Evolutionary conservation across 139 green algal genomes (phyloP), one percentile per base, ranked within the genome.

Genomic region (Coccomyxa sp.): DNA sequence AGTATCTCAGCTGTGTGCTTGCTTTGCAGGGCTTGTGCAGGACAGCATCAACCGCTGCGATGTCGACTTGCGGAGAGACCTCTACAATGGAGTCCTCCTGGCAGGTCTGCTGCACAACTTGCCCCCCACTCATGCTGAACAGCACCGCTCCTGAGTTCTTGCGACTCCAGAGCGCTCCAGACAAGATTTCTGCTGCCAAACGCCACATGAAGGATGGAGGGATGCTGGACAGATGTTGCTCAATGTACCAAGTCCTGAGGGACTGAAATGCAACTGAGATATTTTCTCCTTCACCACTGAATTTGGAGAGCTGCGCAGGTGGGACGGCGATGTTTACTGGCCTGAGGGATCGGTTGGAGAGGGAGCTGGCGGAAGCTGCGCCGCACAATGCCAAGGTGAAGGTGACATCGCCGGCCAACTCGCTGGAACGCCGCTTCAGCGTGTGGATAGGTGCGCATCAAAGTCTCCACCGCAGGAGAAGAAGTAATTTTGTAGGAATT

Each of bases 41-140:
- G 93, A 97, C 16, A 88, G 81, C 77, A 92, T 98, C 67, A 90
- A 90, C 81, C 90, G 89, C 45, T 95, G 91, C 23, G 96, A 99
- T 81, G 90, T 96, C 77, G 96, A 99, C 82, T 84, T 97, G 58
- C 90, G 94, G 57, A 92, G 93, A 79, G 95, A 98, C 63, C 87
- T 98, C 67, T 98, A 94, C 87, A 87, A 78, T 76, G 87, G 91
- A 7, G 86, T 95, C 16, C 82, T 98, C n/a, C 88, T 98, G 10
- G 90, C 90, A 79, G 93, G 93, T 90, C 86, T 23, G 71, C 31
- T 3, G 7, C 38, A 11, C 3, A 11, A 11, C 38, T 51, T 51
- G 38, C 38, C 7, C 38, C 38, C 7, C 38, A 7, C 3, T 51
- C 38, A 51, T 51, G 7, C 38, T 51, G 38, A 51, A 51, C 3